Base-by-base conservation (phyloP, 1,284 basidiomycete species). In the Moesziomyces antarcticus region DNA sequence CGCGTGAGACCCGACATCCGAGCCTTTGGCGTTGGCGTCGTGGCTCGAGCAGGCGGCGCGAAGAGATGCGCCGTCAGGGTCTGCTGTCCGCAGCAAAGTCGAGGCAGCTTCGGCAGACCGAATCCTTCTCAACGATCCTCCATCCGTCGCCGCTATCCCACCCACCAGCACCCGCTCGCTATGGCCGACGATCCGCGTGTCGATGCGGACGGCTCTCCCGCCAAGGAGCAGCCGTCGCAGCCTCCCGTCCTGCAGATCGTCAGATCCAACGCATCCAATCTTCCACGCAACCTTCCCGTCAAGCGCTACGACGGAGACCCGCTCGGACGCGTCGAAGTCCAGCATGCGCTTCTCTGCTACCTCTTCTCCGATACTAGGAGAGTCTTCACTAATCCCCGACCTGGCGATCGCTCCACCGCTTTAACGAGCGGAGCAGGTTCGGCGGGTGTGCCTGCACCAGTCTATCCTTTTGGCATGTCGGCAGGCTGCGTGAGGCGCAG, bases 331-430 rank as follows among this genome's bases (percentile, higher is more conserved):
- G 67, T 62, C 20, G 93, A 94, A 84, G 88, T 94, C 41, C 92
- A 94, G 86, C 93, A 90, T 85, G 92, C 94, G 85, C 87, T 94
- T 51, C 89, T 95, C 56, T 82, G 90, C 77, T 86, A 89, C 83
- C 89, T 95, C 78, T 95, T 95, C 85, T 87, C 87, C 63, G 89
- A 94, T 84, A 85, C 86, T 27, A 87, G 87, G 14, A 85, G 87
- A 42, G 91, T 90, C 61, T 95, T 95, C 85, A 93, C 91, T 45
- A 89, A 87, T 56, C 88, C 88, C 0, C 79, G 81, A 0, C 73
- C 80, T 0, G 73, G 72, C 3, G 45, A 67, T 14, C 50, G 60
- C 21, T 46, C 62, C 5, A 44, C 48, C n/a, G 50, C 50, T 10
- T 62, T 54, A 56, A 52, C 66, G 20, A 75, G 74, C 44, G 52